phyloP scores from a whole-genome alignment of 176 grass and related monocot genomes.

The Elaeis guineensis region DNA sequence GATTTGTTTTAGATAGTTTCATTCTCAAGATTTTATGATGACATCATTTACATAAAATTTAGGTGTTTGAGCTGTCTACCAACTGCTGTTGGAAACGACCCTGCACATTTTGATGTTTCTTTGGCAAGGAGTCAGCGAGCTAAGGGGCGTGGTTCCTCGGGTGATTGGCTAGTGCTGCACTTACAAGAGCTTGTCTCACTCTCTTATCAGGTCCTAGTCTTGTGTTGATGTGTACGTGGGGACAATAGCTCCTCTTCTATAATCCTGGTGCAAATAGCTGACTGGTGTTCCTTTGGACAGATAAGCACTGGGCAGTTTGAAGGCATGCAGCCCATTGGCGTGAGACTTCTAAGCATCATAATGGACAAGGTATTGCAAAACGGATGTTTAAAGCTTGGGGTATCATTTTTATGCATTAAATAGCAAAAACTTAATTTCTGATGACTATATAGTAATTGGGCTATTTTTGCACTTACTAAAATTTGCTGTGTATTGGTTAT shows the following conservation, averaged over 20 bases:
- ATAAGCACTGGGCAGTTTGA: slow-evolving; percentile 95
- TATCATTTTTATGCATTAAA: too few species aligned
- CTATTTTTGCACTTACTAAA: too few species aligned
- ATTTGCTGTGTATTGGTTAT: too few species aligned
- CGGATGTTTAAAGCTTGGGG: too few species aligned
- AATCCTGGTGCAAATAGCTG: slow-evolving; percentile 15
- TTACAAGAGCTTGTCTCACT: slow-evolving; percentile 88
- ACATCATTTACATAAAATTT: slow-evolving; percentile 14
- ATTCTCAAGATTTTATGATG: neutral
- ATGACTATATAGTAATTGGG: too few species aligned
- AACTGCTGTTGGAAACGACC: slow-evolving; percentile 76
- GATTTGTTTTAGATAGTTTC: too few species aligned
- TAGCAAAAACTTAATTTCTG: too few species aligned
- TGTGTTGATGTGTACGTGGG: slow-evolving; percentile 11
- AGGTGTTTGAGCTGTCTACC: slow-evolving; percentile 94
- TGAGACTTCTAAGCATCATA: slow-evolving; percentile 81
- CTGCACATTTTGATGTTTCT: slow-evolving; percentile 89
- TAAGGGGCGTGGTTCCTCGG: slow-evolving; percentile 26
- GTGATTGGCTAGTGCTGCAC: slow-evolving; percentile 93
- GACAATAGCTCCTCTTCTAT: neutral
- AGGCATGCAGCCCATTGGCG: slow-evolving; percentile 89
- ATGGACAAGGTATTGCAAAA: slow-evolving; percentile 71
- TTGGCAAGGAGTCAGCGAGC: slow-evolving; percentile 48
- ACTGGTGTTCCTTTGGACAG: slow-evolving; percentile 37
- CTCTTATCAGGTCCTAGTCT: slow-evolving; percentile 75